Base-by-base conservation (phyloP, 225 moss, liverwort and hornwort species). In the Bryum argenteum region DNA sequence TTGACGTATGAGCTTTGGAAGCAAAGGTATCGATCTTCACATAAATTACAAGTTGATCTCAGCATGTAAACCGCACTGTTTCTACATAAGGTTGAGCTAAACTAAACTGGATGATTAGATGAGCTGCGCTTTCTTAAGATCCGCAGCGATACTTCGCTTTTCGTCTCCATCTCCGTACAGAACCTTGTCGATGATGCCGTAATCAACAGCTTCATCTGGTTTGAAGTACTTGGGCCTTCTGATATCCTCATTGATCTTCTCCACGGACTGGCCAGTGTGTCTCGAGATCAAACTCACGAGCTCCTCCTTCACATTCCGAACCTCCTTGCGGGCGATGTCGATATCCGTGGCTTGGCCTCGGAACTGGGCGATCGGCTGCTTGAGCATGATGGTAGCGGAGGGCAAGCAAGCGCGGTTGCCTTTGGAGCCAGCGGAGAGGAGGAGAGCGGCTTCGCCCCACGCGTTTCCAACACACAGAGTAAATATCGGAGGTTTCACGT, bases 331-430 rank as follows among this genome's bases (percentile, higher is more conserved):
- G 38, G 94, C 90, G 66, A 95, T 95, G 65, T 95, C 94, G 56
- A 95, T 90, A 42, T 95, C 94, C 19, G 94, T 95, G 43, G 94
- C 94, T 76, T 95, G 94, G n/a, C 94, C 94, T n/a, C 94, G 91
- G 60, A 95, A 95, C 79, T 90, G 91, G 51, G 94, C 94, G 68
- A 95, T 95, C 14, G 91, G 91, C 80, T 93, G 90, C 77, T 94
- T 94, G 38, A 95, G 90, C 94, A 95, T 95, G 65, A 95, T 95
- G 41, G 94, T 95, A 8, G 94, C 82, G 3, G 94, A 95, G 5
- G 94, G 94, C 59, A 95, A 79, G 37, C 89, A 82, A 24, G 94
- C 80, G 42, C 94, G 87, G 62, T 95, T 95, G 11, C 94, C 94
- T 75, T 95, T 95, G 10, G 94, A 95, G 19, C 94, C 94, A n/a